Conservation (phyloP, 1,284 basidiomycete genomes). For the Ceratobasidium sp. region DNA sequence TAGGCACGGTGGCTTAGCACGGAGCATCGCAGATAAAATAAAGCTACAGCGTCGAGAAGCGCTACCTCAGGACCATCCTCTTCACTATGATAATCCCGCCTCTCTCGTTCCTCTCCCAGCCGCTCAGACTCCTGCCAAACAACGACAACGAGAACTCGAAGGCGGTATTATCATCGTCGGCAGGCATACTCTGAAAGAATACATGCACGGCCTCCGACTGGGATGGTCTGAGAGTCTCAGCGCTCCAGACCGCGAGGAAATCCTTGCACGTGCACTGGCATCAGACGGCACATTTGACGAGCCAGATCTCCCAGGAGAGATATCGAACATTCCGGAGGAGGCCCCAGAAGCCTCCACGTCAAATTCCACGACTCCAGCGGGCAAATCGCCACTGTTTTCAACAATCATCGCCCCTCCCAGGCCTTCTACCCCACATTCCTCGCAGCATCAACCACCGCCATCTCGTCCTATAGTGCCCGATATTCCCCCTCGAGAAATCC, state of each 20-base stretch:
- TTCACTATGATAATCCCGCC: slow-evolving; percentile 30
- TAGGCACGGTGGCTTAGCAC: slow-evolving; percentile 85
- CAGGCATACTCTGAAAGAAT: slow-evolving; percentile 94
- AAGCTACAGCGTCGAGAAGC: slow-evolving; percentile 74
- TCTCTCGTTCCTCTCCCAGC: slow-evolving; percentile 69
- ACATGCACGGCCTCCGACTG: slow-evolving; percentile 84
- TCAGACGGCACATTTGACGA: slow-evolving; percentile 86
- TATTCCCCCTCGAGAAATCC: slow-evolving; percentile 68
- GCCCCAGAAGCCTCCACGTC: slow-evolving; percentile 45
- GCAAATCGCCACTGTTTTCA: slow-evolving; percentile 49
- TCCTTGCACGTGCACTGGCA: slow-evolving; percentile 76
- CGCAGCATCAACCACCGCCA: slow-evolving; percentile 24
- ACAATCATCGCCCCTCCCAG: slow-evolving; percentile 51
- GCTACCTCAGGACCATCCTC: slow-evolving; percentile 56
- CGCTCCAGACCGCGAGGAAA: slow-evolving; percentile 81
- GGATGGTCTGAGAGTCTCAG: slow-evolving; percentile 88
- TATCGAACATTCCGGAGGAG: slow-evolving; percentile 39
- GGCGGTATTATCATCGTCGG: slow-evolving; percentile 93
- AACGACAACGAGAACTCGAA: slow-evolving; percentile 73
- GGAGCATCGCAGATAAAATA: slow-evolving; percentile 80
- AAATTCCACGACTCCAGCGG: slow-evolving; percentile 51
- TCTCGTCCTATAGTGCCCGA: slow-evolving; percentile 58
- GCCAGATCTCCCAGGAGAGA: slow-evolving; percentile 51
- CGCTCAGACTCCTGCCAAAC: slow-evolving; percentile 63
- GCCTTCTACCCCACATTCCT: slow-evolving; percentile 21